Conservation (phyloP, 106 monocot genomes). For the Ottelia alismoides region DNA sequence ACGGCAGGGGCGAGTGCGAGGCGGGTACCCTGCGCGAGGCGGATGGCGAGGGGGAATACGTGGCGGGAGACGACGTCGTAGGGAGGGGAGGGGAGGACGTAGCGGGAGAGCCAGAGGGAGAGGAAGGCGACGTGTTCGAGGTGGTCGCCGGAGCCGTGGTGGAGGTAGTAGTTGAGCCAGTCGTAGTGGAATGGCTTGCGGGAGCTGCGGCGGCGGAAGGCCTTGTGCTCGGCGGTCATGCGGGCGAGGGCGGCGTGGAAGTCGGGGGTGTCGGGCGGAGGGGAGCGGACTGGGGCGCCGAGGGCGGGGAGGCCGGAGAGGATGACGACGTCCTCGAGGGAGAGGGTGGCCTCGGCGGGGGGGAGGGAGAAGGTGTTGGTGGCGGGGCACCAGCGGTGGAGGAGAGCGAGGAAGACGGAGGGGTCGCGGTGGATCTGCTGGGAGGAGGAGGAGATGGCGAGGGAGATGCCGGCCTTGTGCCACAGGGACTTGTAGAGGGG, state of each 20-base stretch:
- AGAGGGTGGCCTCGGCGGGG: slow-evolving; percentile 59
- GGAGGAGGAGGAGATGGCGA: slow-evolving; percentile 44
- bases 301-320: slow-evolving; percentile 40
- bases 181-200: slow-evolving; percentile 50
- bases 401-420: slow-evolving; percentile 19
- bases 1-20: slow-evolving; percentile 57
- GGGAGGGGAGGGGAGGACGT: slow-evolving; percentile 38
- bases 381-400: slow-evolving; percentile 38
- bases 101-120: slow-evolving; percentile 59
- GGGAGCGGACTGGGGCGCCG: slow-evolving; percentile 32
- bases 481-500: slow-evolving; percentile 29
- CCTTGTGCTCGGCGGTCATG: slow-evolving; percentile 27
- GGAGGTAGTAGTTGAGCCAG: slow-evolving; percentile 55
- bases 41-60: slow-evolving; percentile 37
- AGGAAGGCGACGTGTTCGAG: slow-evolving; percentile 59
- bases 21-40: slow-evolving; percentile 32
- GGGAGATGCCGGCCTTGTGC: slow-evolving; percentile 47
- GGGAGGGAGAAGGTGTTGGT: slow-evolving; percentile 68
- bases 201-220: slow-evolving; percentile 30
- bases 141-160: slow-evolving; percentile 28
- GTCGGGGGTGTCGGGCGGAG: slow-evolving; percentile 14
- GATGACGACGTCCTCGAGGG: slow-evolving; percentile 55
- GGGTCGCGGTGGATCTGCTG: slow-evolving; percentile 31
- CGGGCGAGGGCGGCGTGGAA: slow-evolving; percentile 12
- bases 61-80: slow-evolving; percentile 22